Percentiles rank a stretch among this genome's conserved stretches.
Conservation (phyloP, 2,329 filamentous ascomycete species). For the Tricladium varicosporioides region DNA sequence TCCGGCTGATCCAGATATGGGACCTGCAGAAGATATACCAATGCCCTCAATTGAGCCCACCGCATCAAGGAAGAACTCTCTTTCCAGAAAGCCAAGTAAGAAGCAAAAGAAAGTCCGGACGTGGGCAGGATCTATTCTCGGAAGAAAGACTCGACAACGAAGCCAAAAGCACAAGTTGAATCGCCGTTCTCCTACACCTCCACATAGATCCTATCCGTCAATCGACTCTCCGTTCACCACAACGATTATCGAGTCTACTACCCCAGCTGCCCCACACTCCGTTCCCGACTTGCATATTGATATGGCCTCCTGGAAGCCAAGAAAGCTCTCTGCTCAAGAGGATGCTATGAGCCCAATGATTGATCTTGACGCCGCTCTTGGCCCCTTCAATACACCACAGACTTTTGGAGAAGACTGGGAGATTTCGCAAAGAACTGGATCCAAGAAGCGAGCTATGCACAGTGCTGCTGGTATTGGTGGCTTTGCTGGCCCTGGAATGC, state of each 20-base stretch:
- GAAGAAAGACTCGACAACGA: conserved; percentile 46
- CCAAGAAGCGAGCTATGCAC: conserved; percentile 67
- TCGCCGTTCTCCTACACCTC: conserved; percentile 43
- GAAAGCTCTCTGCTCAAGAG: conserved; percentile 40
- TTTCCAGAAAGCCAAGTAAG: conserved; percentile 39
- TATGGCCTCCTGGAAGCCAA: conserved; percentile 39
- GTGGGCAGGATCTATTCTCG: conserved; percentile 52
- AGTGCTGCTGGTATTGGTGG: conserved; percentile 72
- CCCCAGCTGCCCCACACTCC: conserved; percentile 10
- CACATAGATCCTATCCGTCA: conserved; percentile 34
- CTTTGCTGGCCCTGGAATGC: conserved; percentile 66
- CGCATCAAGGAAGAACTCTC: conserved; percentile 27
- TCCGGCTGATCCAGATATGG: conserved; percentile 12
- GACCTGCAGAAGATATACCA: conserved; percentile 17
- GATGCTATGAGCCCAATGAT: conserved; percentile 79
- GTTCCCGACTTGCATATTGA: conserved; percentile 25
- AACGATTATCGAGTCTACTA: conserved; percentile 14
- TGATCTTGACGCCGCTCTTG: conserved; percentile 89
- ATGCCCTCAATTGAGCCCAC: conserved; percentile 26
- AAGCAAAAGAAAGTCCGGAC: conserved; percentile 73
- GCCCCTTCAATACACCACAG: conserved; percentile 83
- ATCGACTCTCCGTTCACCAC: conserved; percentile 2
- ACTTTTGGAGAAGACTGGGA: conserved; percentile 64
- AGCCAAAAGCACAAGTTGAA: conserved; percentile 40
- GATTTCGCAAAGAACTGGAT: conserved; percentile 57